These are phyloP conservation scores for Spiromyces aspiralis DNA, from an alignment of 371 early-diverging fungal species.

Conservation along the genomic window DNA sequence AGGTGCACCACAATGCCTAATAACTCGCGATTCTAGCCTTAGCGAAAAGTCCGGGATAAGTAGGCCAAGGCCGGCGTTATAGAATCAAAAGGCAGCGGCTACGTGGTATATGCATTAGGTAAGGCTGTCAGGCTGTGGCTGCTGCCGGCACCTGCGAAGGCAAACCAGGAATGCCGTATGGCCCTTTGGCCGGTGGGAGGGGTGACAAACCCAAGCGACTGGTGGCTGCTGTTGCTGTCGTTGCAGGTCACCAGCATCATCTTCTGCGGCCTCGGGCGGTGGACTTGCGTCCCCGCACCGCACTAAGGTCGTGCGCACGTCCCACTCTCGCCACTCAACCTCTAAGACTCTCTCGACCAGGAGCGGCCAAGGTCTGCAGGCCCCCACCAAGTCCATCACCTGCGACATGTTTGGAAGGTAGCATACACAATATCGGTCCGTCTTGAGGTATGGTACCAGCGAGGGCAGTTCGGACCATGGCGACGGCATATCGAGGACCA, in stretches of 20 bases:
- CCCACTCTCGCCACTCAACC: conserved; percentile 55
- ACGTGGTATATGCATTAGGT: no score
- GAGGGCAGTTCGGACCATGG: conserved; percentile 34
- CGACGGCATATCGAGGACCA: conserved; percentile 54
- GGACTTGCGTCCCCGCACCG: conserved; percentile 21
- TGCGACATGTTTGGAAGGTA: conserved; percentile 68
- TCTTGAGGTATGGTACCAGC: conserved; percentile 30
- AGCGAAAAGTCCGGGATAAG: no score
- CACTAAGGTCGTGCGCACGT: conserved; percentile 40
- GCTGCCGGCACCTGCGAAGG: not conserved
- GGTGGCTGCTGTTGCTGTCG: not conserved
- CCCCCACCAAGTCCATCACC: conserved; percentile 37
- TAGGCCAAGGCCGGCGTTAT: no score
- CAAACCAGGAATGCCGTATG: not conserved
- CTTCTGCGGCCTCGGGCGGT: not conserved
- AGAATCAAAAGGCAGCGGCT: no score
- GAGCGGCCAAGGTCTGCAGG: conserved; percentile 28
- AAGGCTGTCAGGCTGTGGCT: no score
- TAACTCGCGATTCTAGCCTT: no score
- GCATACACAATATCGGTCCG: conserved; percentile 47
- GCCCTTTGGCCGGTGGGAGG: not conserved
- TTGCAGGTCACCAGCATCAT: not conserved
- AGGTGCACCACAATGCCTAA: no score
- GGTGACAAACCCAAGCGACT: not conserved
- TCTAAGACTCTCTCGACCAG: conserved; percentile 44